A percentile compares a stretch with the other conserved stretches of the same genome.
Conservation (phyloP, 2,329 filamentous ascomycete genomes). For the Hypoxylon sp. region DNA sequence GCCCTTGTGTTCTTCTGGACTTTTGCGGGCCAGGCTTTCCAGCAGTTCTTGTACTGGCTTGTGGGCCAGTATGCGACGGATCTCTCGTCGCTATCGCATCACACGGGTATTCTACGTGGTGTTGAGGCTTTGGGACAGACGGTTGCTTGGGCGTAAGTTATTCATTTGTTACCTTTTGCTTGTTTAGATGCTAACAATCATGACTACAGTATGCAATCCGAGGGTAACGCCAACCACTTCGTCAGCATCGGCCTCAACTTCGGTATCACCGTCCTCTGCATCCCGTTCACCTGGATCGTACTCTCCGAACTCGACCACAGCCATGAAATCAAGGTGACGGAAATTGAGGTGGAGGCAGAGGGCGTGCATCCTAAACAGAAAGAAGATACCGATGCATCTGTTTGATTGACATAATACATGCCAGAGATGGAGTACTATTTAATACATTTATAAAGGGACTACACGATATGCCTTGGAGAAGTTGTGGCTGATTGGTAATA, state of each 20-base stretch:
- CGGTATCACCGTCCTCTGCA: slow-evolving; percentile 51
- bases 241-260: slow-evolving; percentile 55
- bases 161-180: not conserved
- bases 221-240: slow-evolving; percentile 54
- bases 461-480: not conserved
- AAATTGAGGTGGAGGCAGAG: slow-evolving; percentile 22
- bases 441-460: slow-evolving; percentile 1
- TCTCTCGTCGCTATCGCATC: slow-evolving; percentile 52
- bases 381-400: slow-evolving; percentile 3
- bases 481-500: not conserved
- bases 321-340: slow-evolving; percentile 50
- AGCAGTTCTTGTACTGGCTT: slow-evolving; percentile 55
- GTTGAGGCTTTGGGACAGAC: slow-evolving; percentile 55
- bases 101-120: slow-evolving; percentile 53
- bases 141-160: slow-evolving; percentile 53
- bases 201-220: slow-evolving; percentile 51
- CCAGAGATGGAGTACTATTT: not conserved
- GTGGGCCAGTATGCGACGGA: slow-evolving; percentile 54
- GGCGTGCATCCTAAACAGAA: slow-evolving; percentile 22
- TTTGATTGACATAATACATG: slow-evolving; percentile 13
- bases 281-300: slow-evolving; percentile 53
- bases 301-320: slow-evolving; percentile 52
- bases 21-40: slow-evolving; percentile 54
- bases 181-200: slow-evolving; percentile 4
- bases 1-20: slow-evolving; percentile 53